These are phyloP conservation scores for Mycena venus DNA, from an alignment of 768 basidiomycete species.

Conservation along the genomic window DNA sequence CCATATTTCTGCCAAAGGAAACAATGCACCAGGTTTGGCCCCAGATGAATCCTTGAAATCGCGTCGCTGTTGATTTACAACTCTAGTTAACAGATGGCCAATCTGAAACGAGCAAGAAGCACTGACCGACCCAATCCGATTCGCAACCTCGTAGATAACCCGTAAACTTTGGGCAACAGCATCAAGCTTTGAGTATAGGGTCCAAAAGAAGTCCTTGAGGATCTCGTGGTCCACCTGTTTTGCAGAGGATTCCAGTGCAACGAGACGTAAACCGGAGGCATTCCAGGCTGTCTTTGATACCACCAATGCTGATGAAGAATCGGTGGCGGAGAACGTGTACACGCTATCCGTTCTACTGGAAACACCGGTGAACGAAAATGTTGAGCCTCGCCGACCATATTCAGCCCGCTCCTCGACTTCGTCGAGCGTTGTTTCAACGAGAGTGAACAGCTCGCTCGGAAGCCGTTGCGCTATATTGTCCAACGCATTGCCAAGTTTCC, in stretches of 20 bases:
- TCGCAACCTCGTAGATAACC: conserved; percentile 91
- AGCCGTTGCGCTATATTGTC: conserved; percentile 89
- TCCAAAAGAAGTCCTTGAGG: conserved; percentile 95
- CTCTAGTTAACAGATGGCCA: not conserved
- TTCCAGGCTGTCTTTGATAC: conserved; percentile 51
- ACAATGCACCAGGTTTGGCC: conserved; percentile 80
- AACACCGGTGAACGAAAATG: conserved; percentile 50
- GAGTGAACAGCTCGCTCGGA: conserved; percentile 82
- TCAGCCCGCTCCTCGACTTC: conserved; percentile 95
- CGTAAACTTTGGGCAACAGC: conserved; percentile 93
- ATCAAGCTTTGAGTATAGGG: conserved; percentile 93
- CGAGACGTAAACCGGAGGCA: conserved; percentile 72
- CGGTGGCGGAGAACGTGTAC: conserved; percentile 60
- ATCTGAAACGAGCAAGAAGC: not conserved
- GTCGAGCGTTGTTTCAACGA: conserved; percentile 89
- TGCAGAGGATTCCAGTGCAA: conserved; percentile 79
- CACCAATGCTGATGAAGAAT: conserved; percentile 38
- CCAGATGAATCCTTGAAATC: conserved; percentile 92
- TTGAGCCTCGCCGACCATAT: conserved; percentile 70
- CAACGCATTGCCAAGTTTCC: conserved; percentile 86
- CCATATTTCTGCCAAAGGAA: conserved; percentile 92
- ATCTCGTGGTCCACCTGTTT: conserved; percentile 88
- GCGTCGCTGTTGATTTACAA: conserved; percentile 67
- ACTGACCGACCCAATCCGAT: conserved; percentile 91
- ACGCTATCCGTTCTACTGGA: conserved; percentile 62